Evolutionary conservation across 257 asterid genomes (phyloP), one percentile per base, ranked within the genome.

Genomic region (Marsdenia floribunda): DNA sequence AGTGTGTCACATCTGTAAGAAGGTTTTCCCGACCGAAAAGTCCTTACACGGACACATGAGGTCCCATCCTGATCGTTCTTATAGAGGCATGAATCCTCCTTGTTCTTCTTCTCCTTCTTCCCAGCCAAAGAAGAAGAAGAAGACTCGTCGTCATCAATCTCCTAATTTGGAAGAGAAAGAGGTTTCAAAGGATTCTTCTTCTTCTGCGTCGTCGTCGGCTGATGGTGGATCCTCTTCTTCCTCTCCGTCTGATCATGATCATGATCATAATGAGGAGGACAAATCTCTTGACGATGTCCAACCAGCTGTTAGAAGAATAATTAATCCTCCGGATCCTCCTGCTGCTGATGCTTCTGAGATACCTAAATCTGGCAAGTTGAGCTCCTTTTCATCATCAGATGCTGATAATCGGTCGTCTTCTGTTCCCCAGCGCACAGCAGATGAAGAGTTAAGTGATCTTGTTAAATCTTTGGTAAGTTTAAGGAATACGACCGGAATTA

Each of bases 11-110:
- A 16, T 70, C 1, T 91, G 97, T 70, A 33, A 22, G 0, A 87
- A 65, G 76, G 38, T 5, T 5, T 90, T 91, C 68, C 82, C 47
- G 0, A 81, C 90, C 0, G 21, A 13, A 16, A 91, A 87, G 72
- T 86, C 96, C 0, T 66, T 91, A 53, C 87, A 66, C 58, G 96
- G 97, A 0, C 97, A 91, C 70, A 87, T 89, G 93, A 82, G 90
- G 29, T 82, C 87, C 47, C 97, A 91, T 77, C 96, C 96, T 3
- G 90, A 87, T 0, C 70, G 97, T 57, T 21, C 16, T 0, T 90
- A 82, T 78, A 78, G 96, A 61, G 97, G 93, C 2, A 87, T 89
- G 91, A 79, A 74, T 0, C 87, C 89, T 3, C 96, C 90, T 53
- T 2, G 1, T 3, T 52, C 59, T 3, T 52, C 18, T 52, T 44